These are phyloP conservation scores for Trametes punicea DNA, from an alignment of 768 basidiomycete species.

Conservation along the genomic window DNA sequence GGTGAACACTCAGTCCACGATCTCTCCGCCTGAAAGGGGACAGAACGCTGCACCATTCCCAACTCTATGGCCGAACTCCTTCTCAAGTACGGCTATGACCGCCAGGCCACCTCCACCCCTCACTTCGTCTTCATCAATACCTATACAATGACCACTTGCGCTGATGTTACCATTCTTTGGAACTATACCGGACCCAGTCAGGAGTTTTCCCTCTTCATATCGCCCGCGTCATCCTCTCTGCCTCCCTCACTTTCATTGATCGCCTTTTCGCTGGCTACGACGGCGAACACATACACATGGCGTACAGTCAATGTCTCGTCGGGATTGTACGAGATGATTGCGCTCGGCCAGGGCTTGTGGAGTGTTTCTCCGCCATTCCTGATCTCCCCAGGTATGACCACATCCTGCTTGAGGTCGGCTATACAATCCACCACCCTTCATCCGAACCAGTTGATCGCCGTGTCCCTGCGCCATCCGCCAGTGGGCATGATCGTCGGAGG, in stretches of 20 bases:
- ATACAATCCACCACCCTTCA: not conserved
- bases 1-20: too few species aligned
- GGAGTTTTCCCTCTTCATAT: not conserved
- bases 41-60: too few species aligned
- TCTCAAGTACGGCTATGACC: not conserved
- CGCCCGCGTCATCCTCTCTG: conserved; percentile 10
- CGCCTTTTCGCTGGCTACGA: conserved; percentile 29
- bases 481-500: conserved; percentile 49
- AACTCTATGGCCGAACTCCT: not conserved
- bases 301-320: conserved; percentile 41
- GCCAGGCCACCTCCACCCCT: not conserved
- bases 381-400: conserved; percentile 34
- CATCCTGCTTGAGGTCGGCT: conserved; percentile 26
- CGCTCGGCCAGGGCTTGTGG: conserved; percentile 13
- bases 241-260: conserved; percentile 22
- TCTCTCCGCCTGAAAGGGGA: too few species aligned
- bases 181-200: not conserved
- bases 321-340: conserved; percentile 45
- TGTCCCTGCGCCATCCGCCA: conserved; percentile 23
- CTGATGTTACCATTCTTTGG: conserved; percentile 1
- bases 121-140: not conserved
- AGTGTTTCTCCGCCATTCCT: conserved; percentile 33
- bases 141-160: not conserved
- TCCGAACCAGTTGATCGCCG: not conserved
- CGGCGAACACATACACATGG: conserved; percentile 38